Conservation (phyloP, 371 early-diverging fungal species). For the Mucor racemosus region DNA sequence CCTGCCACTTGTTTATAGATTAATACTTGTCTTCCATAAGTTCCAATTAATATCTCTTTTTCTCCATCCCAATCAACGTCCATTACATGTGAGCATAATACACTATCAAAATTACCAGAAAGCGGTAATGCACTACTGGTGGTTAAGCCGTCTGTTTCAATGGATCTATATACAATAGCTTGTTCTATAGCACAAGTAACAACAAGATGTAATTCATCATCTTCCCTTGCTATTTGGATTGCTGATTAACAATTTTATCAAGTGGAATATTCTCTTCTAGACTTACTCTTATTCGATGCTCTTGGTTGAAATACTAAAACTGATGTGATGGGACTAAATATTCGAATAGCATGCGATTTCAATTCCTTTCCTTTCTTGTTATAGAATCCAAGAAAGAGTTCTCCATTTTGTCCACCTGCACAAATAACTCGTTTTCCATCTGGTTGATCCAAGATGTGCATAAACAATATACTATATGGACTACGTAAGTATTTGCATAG, state of each 20-base stretch:
- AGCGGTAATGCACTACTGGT: conserved; percentile 54
- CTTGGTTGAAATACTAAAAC: conserved; percentile 58
- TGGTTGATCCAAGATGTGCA: conserved; percentile 55
- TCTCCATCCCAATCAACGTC: conserved; percentile 80
- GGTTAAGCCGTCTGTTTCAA: conserved; percentile 48
- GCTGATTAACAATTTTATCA: background rate
- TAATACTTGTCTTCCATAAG: conserved; percentile 73
- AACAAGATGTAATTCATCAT: conserved; percentile 55
- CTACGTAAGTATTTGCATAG: background rate
- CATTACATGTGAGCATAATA: conserved; percentile 72
- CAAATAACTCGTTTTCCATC: conserved; percentile 54
- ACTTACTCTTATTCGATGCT: conserved; percentile 40
- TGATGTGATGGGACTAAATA: conserved; percentile 56
- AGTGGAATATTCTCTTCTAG: background rate
- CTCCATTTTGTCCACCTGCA: conserved; percentile 68
- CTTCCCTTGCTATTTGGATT: conserved; percentile 5
- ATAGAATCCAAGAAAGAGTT: conserved; percentile 53
- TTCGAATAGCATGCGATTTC: conserved; percentile 36
- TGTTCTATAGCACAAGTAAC: conserved; percentile 71
- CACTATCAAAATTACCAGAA: conserved; percentile 67
- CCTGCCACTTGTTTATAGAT: conserved; percentile 69
- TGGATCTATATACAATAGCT: conserved; percentile 60
- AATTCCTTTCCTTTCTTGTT: conserved; percentile 37
- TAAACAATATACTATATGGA: conserved; percentile 49
- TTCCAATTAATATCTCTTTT: conserved; percentile 73